Conservation (phyloP, 2,329 filamentous ascomycete species). For the Cyanodermella asteris region DNA sequence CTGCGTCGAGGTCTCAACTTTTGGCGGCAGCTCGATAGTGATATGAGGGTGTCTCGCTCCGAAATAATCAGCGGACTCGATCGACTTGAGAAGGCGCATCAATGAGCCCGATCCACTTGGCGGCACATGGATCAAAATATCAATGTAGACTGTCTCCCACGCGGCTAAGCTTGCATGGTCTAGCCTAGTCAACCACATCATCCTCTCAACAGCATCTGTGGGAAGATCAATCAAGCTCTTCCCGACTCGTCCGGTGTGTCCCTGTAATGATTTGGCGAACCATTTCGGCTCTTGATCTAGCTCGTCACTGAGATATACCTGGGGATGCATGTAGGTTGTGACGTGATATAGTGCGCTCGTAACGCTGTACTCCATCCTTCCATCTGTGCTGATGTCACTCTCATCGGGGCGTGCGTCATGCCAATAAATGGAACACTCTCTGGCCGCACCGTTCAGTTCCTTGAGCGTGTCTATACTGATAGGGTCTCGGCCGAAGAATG, state of each 20-base stretch:
- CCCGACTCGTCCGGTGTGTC: constrained; percentile 28
- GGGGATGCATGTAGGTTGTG: constrained; percentile 51
- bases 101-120: constrained; percentile 50
- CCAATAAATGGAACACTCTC: constrained; percentile 41
- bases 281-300: constrained; percentile 43
- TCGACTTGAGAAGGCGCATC: constrained; percentile 53
- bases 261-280: constrained; percentile 39
- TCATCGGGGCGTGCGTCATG: constrained; percentile 61
- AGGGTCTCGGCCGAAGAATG: constrained; percentile 50
- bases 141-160: constrained; percentile 59
- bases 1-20: constrained; percentile 43
- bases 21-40: constrained; percentile 60
- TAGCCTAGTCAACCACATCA: constrained; percentile 59
- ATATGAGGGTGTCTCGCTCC: constrained; percentile 48
- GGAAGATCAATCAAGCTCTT: constrained; percentile 59
- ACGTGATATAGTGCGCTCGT: constrained; percentile 49
- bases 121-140: constrained; percentile 64
- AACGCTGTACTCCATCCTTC: constrained; percentile 43
- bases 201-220: constrained; percentile 33
- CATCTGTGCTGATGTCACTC: constrained; percentile 44
- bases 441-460: constrained; percentile 56
- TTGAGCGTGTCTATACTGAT: constrained; percentile 48
- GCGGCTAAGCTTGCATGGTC: constrained; percentile 49
- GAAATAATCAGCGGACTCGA: constrained; percentile 54
- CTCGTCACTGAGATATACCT: constrained; percentile 52